Conservation (phyloP, 2,329 filamentous ascomycete species). For the Fusarium multiceps region DNA sequence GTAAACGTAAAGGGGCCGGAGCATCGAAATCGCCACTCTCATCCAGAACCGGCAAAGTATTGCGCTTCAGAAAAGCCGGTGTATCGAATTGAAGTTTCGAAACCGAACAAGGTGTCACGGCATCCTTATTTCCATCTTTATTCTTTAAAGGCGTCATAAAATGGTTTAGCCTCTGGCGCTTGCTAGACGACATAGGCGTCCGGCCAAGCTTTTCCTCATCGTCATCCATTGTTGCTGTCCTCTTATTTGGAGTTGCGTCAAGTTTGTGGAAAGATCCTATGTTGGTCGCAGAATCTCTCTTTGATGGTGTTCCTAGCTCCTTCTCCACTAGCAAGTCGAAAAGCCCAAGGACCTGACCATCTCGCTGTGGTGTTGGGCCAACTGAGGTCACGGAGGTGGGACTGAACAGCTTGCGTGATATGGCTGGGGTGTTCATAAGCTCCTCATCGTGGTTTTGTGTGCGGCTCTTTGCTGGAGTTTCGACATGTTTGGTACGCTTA, state of each 20-base stretch:
- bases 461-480: conserved; percentile 60
- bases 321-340: conserved; percentile 75
- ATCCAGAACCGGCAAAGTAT: conserved; percentile 62
- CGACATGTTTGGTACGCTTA: conserved; percentile 60
- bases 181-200: conserved; percentile 68
- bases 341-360: conserved; percentile 79
- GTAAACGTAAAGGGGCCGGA: conserved; percentile 63
- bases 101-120: conserved; percentile 61
- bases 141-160: conserved; percentile 74
- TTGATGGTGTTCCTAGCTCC: conserved; percentile 62
- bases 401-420: conserved; percentile 69
- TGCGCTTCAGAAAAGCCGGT: conserved; percentile 73
- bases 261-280: conserved; percentile 19
- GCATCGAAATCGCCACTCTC: conserved; percentile 66
- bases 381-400: conserved; percentile 70
- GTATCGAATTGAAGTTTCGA: conserved; percentile 73
- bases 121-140: conserved; percentile 53
- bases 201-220: conserved; percentile 52
- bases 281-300: conserved; percentile 48
- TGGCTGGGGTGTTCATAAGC: conserved; percentile 65
- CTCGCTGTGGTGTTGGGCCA: conserved; percentile 82
- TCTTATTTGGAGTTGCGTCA: conserved; percentile 62
- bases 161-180: conserved; percentile 69
- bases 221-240: conserved; percentile 47
- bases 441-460: conserved; percentile 53